A percentile compares a stretch with the other conserved stretches of the same genome.
These are phyloP conservation scores for Aspergillus clavatus DNA, from an alignment of 2,329 filamentous ascomycete genomes.

Conservation along the genomic window DNA sequence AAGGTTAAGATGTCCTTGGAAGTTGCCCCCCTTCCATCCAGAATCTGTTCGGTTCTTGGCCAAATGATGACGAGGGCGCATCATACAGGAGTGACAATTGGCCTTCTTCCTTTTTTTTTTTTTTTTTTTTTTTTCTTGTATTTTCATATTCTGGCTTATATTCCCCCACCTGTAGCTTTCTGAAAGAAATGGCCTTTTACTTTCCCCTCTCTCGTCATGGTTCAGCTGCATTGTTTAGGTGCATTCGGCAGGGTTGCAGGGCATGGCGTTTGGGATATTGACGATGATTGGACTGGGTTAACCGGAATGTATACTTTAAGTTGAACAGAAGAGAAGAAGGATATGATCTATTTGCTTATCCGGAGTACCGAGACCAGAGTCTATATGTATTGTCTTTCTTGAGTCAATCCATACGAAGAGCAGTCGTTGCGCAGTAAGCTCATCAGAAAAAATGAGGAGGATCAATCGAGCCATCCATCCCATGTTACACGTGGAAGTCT, in stretches of 20 bases:
- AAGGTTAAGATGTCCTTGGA: conserved; percentile 20
- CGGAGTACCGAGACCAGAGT: too few relatives aligned
- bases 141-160: neutral
- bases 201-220: neutral
- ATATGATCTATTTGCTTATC: too few relatives aligned
- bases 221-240: neutral
- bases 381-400: too few relatives aligned
- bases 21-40: neutral
- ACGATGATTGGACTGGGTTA: neutral
- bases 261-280: conserved; percentile 11
- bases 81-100: conserved; percentile 9
- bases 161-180: neutral
- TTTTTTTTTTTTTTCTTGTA: neutral
- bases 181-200: neutral
- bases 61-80: neutral
- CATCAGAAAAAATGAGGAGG: too few relatives aligned
- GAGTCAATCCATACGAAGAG: too few relatives aligned
- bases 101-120: neutral
- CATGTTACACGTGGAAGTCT: too few relatives aligned
- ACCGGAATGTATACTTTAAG: neutral
- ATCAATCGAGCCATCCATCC: too few relatives aligned
- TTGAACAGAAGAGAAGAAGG: too few relatives aligned
- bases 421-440: too few relatives aligned
- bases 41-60: neutral
- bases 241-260: conserved; percentile 3